A percentile compares a stretch with the other conserved stretches of the same genome.
Conservation (phyloP, 306 rosid species). For the Dalbergia cochinchinensis region DNA sequence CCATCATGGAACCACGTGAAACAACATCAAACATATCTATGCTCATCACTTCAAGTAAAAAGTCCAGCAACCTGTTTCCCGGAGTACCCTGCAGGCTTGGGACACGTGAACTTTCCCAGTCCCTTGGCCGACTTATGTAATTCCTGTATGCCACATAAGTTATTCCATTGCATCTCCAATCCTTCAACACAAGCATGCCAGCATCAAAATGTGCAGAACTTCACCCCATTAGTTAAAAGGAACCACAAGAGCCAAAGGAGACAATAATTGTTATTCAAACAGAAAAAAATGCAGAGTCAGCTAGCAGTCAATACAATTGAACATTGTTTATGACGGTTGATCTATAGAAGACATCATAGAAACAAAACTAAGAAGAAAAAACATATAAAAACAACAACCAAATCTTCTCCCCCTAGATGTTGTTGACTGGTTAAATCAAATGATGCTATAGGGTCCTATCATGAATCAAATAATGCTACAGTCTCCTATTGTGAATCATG, state of each 20-base stretch:
- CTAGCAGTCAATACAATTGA: neutral
- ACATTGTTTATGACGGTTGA: neutral
- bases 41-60: constrained; percentile 41
- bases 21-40: constrained; percentile 31
- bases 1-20: constrained; percentile 1
- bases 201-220: constrained; percentile 11
- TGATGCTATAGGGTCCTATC: neutral
- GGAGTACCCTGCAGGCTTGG: constrained; percentile 90
- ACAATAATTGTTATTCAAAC: neutral
- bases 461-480: neutral
- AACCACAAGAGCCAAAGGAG: constrained; percentile 4
- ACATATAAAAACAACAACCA: neutral
- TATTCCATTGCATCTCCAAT: constrained; percentile 93
- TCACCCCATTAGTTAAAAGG: constrained; percentile 19
- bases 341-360: neutral
- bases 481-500: neutral
- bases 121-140: constrained; percentile 74
- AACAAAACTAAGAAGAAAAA: constrained; percentile 10
- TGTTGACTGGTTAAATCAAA: too few relatives aligned
- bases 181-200: constrained; percentile 61
- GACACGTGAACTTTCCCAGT: constrained; percentile 71
- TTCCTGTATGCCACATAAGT: constrained; percentile 91
- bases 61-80: constrained; percentile 84
- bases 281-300: neutral
- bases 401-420: too few relatives aligned